These are phyloP conservation scores for Dacryopinax spathularia DNA, from an alignment of 768 basidiomycete genomes.

Conservation along the genomic window DNA sequence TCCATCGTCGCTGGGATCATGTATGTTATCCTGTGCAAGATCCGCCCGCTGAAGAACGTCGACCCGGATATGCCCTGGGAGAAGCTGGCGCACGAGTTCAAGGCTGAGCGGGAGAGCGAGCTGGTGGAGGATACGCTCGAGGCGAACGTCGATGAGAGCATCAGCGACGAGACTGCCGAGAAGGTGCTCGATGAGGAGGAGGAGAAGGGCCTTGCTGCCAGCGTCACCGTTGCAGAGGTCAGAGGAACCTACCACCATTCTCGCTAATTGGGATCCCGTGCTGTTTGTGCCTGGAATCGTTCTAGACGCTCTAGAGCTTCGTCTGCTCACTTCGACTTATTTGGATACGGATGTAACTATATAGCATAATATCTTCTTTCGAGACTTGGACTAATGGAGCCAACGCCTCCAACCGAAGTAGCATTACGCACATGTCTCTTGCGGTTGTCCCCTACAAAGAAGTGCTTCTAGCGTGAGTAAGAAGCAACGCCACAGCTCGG, in stretches of 20 bases:
- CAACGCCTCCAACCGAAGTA: too few relatives aligned
- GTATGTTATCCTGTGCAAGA: conserved; percentile 5
- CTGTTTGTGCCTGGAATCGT: too few relatives aligned
- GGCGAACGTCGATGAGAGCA: conserved; percentile 2
- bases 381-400: too few relatives aligned
- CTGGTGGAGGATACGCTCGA: neutral
- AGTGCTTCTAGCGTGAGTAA: too few relatives aligned
- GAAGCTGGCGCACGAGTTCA: conserved; percentile 1
- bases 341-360: too few relatives aligned
- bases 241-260: neutral
- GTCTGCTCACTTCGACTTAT: too few relatives aligned
- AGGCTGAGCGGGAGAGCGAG: neutral
- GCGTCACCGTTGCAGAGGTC: neutral
- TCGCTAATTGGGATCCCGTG: too few relatives aligned
- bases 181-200: neutral
- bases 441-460: too few relatives aligned
- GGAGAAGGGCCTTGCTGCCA: conserved; percentile 1
- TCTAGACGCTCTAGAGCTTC: too few relatives aligned
- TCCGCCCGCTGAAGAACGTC: conserved; percentile 5
- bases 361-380: too few relatives aligned
- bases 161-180: neutral
- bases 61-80: conserved; percentile 4
- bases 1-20: conserved; percentile 9
- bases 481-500: too few relatives aligned
- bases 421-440: too few relatives aligned